Conservation (phyloP, 1,284 basidiomycete genomes). For the Lentinula novae-zelandiae region DNA sequence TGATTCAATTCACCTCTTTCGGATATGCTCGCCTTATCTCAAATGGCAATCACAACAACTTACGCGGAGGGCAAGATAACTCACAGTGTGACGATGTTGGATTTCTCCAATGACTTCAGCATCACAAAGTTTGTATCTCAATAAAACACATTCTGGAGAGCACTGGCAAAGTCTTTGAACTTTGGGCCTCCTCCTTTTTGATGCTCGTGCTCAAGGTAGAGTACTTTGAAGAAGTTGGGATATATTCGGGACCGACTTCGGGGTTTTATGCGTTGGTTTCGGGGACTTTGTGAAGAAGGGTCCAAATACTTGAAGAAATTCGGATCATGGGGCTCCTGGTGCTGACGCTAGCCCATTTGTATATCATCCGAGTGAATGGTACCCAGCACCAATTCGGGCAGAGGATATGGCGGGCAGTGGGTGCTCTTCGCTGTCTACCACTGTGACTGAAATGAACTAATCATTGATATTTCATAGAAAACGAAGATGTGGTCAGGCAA, state of each 20-base stretch:
- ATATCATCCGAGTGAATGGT: slow-evolving; percentile 80
- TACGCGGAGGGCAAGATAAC: slow-evolving; percentile 64
- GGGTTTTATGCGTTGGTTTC: slow-evolving; percentile 97
- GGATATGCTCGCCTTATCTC: slow-evolving; percentile 93
- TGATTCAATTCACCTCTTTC: slow-evolving; percentile 95
- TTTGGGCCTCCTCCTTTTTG: slow-evolving; percentile 91
- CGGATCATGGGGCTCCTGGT: slow-evolving; percentile 51
- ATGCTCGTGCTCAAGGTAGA: too few relatives aligned
- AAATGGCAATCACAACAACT: slow-evolving; percentile 86
- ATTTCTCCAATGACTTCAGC: slow-evolving; percentile 88
- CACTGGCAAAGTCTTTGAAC: slow-evolving; percentile 94
- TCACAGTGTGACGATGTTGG: slow-evolving; percentile 86
- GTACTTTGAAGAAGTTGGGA: too few relatives aligned
- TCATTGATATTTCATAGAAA: slow-evolving; percentile 41
- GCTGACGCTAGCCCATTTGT: slow-evolving; percentile 55
- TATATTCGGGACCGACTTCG: slow-evolving; percentile 96
- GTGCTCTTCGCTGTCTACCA: slow-evolving; percentile 28
- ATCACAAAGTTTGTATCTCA: too few relatives aligned
- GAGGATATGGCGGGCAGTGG: slow-evolving; percentile 71
- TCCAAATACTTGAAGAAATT: slow-evolving; percentile 88
- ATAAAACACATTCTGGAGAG: too few relatives aligned
- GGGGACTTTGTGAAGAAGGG: slow-evolving; percentile 86
- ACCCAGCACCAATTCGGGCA: slow-evolving; percentile 77
- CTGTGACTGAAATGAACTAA: not conserved
- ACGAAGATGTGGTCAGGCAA: slow-evolving; percentile 86